A percentile compares a stretch with the other conserved stretches of the same genome.
phyloP scores from a whole-genome alignment of 148 eudicot species.

The Fallopia convolvulus region DNA sequence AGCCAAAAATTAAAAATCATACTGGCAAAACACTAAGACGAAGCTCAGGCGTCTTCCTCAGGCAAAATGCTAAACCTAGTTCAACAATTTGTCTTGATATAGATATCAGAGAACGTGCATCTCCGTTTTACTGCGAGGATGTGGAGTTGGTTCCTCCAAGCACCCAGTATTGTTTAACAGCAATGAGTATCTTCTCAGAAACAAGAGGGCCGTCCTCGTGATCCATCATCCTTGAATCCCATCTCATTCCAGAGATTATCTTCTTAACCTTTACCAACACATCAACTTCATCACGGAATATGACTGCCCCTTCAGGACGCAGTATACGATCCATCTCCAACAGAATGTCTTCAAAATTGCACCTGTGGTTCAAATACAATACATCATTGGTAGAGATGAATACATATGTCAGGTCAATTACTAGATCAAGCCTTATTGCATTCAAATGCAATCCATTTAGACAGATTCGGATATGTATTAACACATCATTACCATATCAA shows the following conservation, averaged over 20 bases:
- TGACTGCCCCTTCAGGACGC: slow-evolving; percentile 92
- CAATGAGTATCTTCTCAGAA: slow-evolving; percentile 71
- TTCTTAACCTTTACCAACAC: slow-evolving; percentile 73
- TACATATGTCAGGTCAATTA: neutral
- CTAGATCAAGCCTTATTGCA: neutral
- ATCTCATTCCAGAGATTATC: slow-evolving; percentile 65
- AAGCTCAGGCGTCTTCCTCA: neutral
- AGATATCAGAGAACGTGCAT: neutral
- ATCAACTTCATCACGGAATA: slow-evolving; percentile 81
- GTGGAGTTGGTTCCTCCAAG: slow-evolving; percentile 57
- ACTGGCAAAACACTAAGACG: slow-evolving; percentile 1
- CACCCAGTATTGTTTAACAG: slow-evolving; percentile 89
- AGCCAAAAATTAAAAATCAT: neutral
- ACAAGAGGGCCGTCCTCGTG: slow-evolving; percentile 91
- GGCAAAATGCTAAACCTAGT: neutral
- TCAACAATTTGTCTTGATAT: slow-evolving; percentile 4
- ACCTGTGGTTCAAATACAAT: slow-evolving; percentile 28
- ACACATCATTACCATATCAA: neutral
- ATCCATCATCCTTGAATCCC: slow-evolving; percentile 72
- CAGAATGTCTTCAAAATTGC: slow-evolving; percentile 75
- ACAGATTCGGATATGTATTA: neutral
- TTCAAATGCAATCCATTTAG: neutral
- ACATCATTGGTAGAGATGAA: neutral
- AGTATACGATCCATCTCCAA: slow-evolving; percentile 92
- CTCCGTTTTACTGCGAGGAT: slow-evolving; percentile 19